A percentile compares a stretch with the other conserved stretches of the same genome.
Evolutionary conservation across 2,329 filamentous ascomycete genomes (phyloP).

Genomic region (Microcera coccophila): DNA sequence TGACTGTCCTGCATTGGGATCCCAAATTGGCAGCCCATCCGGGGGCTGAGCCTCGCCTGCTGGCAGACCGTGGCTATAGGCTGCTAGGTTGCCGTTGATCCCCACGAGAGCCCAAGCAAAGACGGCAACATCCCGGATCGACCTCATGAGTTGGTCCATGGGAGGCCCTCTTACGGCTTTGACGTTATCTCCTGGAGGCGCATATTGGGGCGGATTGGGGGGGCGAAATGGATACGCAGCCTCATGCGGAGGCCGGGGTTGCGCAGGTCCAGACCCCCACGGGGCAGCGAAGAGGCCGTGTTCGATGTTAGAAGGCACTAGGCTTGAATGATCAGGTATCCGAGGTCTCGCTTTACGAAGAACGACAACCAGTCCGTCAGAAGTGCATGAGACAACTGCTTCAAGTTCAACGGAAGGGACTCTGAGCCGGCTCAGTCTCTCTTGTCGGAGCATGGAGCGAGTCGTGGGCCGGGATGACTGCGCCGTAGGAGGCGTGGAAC

Average conservation of each 20-base stretch:
- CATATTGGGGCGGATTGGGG: constrained; percentile 42
- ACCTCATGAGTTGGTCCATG: constrained; percentile 65
- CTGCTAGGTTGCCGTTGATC: constrained; percentile 71
- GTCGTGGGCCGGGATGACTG: constrained; percentile 7
- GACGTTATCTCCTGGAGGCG: constrained; percentile 42
- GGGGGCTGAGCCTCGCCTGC: constrained; percentile 58
- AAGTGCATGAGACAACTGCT: constrained; percentile 87
- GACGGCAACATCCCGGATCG: constrained; percentile 80
- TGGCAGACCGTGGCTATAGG: constrained; percentile 59
- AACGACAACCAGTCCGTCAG: constrained; percentile 80
- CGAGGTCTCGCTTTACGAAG: constrained; percentile 69
- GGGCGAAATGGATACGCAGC: constrained; percentile 15
- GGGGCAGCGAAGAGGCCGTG: constrained; percentile 75
- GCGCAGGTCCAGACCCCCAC: constrained; percentile 68
- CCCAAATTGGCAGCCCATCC: constrained; percentile 27
- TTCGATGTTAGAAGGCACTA: constrained; percentile 43
- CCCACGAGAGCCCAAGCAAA: constrained; percentile 80
- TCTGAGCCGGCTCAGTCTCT: too few species aligned
- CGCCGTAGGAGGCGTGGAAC: constrained; percentile 19
- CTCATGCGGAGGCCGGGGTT: constrained; percentile 41
- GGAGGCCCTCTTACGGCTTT: constrained; percentile 51
- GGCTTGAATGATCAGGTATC: constrained; percentile 56
- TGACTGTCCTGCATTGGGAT: constrained; percentile 14
- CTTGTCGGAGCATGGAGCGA: constrained; percentile 1
- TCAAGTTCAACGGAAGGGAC: constrained; percentile 66